Base-by-base conservation (phyloP, 106 monocot species). In the Chionographis japonica region DNA sequence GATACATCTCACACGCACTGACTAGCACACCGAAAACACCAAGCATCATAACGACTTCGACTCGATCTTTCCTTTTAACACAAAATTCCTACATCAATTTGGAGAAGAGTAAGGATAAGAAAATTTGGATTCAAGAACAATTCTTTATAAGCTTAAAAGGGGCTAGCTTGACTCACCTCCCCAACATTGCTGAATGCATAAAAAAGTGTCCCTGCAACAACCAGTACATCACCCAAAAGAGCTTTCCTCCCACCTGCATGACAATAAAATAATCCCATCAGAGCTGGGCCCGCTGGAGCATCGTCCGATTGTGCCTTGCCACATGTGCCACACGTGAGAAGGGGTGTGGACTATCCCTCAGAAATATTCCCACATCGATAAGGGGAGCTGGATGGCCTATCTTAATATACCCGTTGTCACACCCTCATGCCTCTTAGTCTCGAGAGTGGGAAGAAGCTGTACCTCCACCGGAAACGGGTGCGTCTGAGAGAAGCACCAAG, bases 1-100 rank as follows among this genome's bases (percentile, higher is more conserved):
- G 85, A 85, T 92, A 88, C 92, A 88, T 85, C 72, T 88, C 79
- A 70, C 74, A 68, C 27, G 37, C 52, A 71, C 75, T 68, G 52
- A 88, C 60, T 8, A 88, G 37, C 18, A 63, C 38, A 10, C 88
- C 92, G 53, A 88, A 92, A 11, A 92, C 15, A 12, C 88, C 92
- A 50, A 92, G 79, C 85, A 92, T 92, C 4, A 75, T 38, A 8
- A 88, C 40, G 8, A 86, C 60, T 72, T 92, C 92, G 54, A 92
- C 69, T 51, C 20, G 58, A 16, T 86, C 83, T 72, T 78, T 83
- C 43, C 68, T 83, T 40, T 92, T 92, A 4, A 83, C 85, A 42
- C 63, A 86, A 62, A 74, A 88, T 79, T 92, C 91, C 91, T 91
- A 66, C 66, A 78, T 46, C 1, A 27, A 27, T 50, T 54, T 52